Conservation (phyloP, 345 rosid species). For the Eucalyptus sideroxylon region DNA sequence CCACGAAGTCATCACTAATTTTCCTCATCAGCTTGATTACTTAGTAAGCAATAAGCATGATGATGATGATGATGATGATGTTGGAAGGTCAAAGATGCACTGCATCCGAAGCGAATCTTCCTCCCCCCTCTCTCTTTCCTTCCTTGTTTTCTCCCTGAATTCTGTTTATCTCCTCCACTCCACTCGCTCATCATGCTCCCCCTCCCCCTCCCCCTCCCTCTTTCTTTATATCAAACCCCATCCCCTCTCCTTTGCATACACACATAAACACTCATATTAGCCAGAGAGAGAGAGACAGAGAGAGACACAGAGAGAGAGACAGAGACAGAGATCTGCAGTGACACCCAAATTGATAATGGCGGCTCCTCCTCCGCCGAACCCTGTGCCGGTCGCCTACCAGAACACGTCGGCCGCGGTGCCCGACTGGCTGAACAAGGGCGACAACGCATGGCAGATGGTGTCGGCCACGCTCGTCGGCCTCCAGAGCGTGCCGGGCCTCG, state of each 20-base stretch:
- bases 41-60: background rate
- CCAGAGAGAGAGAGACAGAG: background rate
- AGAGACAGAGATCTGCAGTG: background rate
- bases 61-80: background rate
- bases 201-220: background rate
- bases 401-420: slow-evolving; percentile 9
- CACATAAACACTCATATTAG: no score
- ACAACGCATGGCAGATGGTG: slow-evolving; percentile 37
- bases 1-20: background rate
- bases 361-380: background rate
- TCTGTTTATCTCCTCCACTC: background rate
- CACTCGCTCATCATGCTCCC: background rate
- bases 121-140: background rate
- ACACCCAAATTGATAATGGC: background rate
- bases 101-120: background rate
- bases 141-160: background rate
- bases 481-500: slow-evolving; percentile 29
- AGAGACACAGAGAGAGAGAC: background rate
- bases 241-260: background rate
- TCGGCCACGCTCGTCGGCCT: slow-evolving; percentile 29
- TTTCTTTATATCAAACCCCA: background rate
- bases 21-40: background rate
- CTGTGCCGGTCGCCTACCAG: background rate
- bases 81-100: background rate
- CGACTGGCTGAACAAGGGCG: slow-evolving; percentile 31